These are phyloP conservation scores for Malassezia brasiliensis DNA, from an alignment of 1,284 basidiomycete species.

Conservation along the genomic window DNA sequence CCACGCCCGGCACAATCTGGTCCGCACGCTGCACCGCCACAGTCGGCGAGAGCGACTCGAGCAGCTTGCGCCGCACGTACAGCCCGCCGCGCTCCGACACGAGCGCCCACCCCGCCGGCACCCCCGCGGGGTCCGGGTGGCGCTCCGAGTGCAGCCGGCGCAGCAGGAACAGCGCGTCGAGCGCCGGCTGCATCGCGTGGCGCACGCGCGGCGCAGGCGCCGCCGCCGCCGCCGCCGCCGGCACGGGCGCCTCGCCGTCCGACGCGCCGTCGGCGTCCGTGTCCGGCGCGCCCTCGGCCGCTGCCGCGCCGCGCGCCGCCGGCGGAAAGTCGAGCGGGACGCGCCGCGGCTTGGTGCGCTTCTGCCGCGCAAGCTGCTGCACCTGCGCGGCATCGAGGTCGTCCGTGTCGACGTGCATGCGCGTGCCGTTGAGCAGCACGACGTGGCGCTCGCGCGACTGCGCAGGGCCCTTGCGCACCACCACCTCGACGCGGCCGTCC, in stretches of 20 bases:
- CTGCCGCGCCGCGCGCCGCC: background rate
- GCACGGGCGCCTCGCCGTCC: background rate
- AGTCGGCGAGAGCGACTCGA: constrained; percentile 65
- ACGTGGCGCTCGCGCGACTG: constrained; percentile 58
- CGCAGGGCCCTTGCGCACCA: constrained; percentile 59
- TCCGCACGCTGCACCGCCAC: constrained; percentile 79
- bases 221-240: background rate
- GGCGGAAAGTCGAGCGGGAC: constrained; percentile 70
- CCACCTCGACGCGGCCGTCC: constrained; percentile 56
- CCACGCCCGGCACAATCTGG: constrained; percentile 85
- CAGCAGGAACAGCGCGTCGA: constrained; percentile 41
- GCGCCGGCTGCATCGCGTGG: constrained; percentile 34
- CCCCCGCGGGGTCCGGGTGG: constrained; percentile 49
- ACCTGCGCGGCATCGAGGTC: constrained; percentile 81
- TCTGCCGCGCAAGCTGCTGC: constrained; percentile 68
- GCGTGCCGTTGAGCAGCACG: constrained; percentile 82
- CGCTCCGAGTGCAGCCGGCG: constrained; percentile 40
- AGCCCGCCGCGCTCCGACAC: constrained; percentile 69
- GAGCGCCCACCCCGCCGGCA: constrained; percentile 66
- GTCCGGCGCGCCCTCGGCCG: background rate
- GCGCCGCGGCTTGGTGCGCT: constrained; percentile 72
- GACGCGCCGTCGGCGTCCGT: background rate
- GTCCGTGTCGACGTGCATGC: constrained; percentile 76
- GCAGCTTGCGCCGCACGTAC: constrained; percentile 65
- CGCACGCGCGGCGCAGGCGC: background rate